Evolutionary conservation across 345 rosid genomes (phyloP), one percentile per base, ranked within the genome.

Genomic region (Cardamine resedifolia): DNA sequence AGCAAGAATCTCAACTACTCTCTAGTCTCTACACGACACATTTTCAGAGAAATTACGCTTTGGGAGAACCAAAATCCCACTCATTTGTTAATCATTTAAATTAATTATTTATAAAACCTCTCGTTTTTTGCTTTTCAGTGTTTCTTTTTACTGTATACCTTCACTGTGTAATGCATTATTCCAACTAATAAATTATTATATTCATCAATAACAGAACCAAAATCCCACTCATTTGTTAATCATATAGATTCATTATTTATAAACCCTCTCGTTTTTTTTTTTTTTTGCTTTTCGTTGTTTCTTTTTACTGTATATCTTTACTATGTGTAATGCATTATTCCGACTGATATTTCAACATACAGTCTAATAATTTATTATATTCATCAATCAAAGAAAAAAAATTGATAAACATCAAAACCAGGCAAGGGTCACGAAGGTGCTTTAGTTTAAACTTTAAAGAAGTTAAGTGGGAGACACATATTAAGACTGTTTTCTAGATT

Each of bases 1-100:
- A 71, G 80, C 77, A 73, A 77, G 84, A 75, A 82, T 83, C 84
- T 77, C 81, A 83, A 81, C 86, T 23, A 77, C 86, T 79, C 58
- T 77, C 86, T 23, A 77, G 85, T 79, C 58, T 77, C 78, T 57
- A 68, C 28, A 58, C 57, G 66, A 77, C 68, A 71, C 72, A 71
- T 21, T 57, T 64, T 64, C 62, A 64, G 68, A 71, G 3, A 57
- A 47, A 71, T 43, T 70, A n/a, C 8, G 43, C 76, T 21, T 77
- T 70, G 77, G 67, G 61, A 76, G 74, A 53, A 31, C 61, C 78
- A 67, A 64, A 63, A 38, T 48, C 63, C 58, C 68, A 24, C 33
- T 57, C 56, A 57, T 39, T 67, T 60, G 70, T 70, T 76, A 55
- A 77, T 71, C 76, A 77, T 71, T 57, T 64, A 10, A 7, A 10